Base-by-base conservation (phyloP, 192 early-diverging fungal genomes). In the Borealophlyctis nickersoniae region DNA sequence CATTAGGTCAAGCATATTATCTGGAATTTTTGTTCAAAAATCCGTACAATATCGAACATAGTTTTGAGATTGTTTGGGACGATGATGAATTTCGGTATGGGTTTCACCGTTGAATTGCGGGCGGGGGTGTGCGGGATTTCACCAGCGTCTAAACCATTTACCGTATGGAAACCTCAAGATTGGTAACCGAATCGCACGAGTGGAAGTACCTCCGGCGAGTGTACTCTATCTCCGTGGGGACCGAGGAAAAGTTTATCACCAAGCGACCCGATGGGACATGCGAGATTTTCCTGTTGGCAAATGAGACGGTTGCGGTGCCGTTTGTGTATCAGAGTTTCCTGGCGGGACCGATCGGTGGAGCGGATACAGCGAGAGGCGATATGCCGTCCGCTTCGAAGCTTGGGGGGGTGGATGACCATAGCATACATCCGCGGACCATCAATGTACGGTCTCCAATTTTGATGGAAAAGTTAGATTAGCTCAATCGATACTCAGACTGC, bases 291-390 rank as follows among this genome's bases (percentile, higher is more conserved):
- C 30, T 77, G 64, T 33, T 61, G 3, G 45, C 67, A 4, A 60
- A 59, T 24, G 81, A 83, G 58, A 67, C 58, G 24, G 56, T 73
- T 13, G 27, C 62, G 3, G 60, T 83, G 31, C 78, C 81, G 3
- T 80, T 83, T 68, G 59, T 80, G 16, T 80, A 69, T 33, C 81
- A 83, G 66, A 77, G 67, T 16, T 80, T 78, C 62, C 30, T 61
- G 30, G 60, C 27, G 30, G 7, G 27, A 13, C 9, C 22, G 52
- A n/a, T n/a, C n/a, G n/a, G n/a, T n/a, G n/a, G n/a, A n/a, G n/a
- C n/a, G n/a, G n/a, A n/a, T n/a, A n/a, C n/a, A n/a, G n/a, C n/a
- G n/a, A n/a, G n/a, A n/a, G n/a, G n/a, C n/a, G n/a, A n/a, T n/a
- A n/a, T n/a, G n/a, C n/a, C n/a, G n/a, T n/a, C n/a, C n/a, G 45